These are phyloP conservation scores for Erysiphe pulchra DNA, from an alignment of 2,329 filamentous ascomycete species.

Conservation along the genomic window DNA sequence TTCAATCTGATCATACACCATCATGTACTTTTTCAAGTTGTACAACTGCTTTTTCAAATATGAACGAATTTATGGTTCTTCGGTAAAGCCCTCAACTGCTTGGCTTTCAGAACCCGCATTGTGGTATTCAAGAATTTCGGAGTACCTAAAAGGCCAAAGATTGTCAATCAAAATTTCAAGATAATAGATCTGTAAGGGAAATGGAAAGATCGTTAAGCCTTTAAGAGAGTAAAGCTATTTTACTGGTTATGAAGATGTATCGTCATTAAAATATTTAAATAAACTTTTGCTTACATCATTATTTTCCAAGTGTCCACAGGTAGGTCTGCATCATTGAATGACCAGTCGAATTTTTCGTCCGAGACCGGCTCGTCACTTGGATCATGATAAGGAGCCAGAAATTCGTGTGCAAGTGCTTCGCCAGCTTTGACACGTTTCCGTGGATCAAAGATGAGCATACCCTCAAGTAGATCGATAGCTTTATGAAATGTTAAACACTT, in stretches of 20 bases:
- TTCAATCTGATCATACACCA: background rate
- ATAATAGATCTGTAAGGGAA: background rate
- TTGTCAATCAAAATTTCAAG: slow-evolving; percentile 12
- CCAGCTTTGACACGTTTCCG: slow-evolving; percentile 77
- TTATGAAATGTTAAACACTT: slow-evolving; percentile 9
- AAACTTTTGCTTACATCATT: slow-evolving; percentile 57
- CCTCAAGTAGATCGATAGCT: slow-evolving; percentile 85
- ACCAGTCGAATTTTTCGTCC: slow-evolving; percentile 98
- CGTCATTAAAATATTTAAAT: too few relatives aligned
- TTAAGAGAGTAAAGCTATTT: too few relatives aligned
- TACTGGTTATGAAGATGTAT: too few relatives aligned
- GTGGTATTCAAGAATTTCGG: slow-evolving; percentile 95
- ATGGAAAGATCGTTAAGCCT: too few relatives aligned
- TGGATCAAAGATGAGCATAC: slow-evolving; percentile 97
- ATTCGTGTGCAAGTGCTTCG: slow-evolving; percentile 71
- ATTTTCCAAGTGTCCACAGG: slow-evolving; percentile 99
- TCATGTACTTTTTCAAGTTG: background rate
- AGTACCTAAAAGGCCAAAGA: slow-evolving; percentile 43
- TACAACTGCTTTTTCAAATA: background rate
- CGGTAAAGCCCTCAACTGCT: slow-evolving; percentile 5
- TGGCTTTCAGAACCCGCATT: slow-evolving; percentile 35
- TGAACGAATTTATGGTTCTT: slow-evolving; percentile 2
- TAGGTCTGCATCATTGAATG: slow-evolving; percentile 92
- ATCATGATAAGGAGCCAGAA: slow-evolving; percentile 90
- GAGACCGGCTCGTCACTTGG: slow-evolving; percentile 87